Evolutionary conservation across 176 grass and related monocot species (phyloP).

Genomic region (Calamus simplicifolius): DNA sequence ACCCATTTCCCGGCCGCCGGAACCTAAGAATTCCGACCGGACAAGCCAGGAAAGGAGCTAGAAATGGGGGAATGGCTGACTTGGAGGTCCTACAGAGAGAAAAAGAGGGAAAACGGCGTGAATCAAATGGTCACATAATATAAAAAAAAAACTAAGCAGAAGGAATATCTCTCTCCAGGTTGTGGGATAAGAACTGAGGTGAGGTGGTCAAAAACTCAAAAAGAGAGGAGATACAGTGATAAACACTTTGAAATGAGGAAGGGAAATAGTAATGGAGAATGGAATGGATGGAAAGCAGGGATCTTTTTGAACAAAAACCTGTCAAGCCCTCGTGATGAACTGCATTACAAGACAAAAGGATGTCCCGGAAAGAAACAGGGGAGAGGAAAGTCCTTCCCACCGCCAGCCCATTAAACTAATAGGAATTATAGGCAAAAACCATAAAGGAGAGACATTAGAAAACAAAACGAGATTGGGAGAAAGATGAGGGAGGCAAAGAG

Average conservation of each 20-base stretch:
- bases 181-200: neutral
- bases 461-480: conserved; percentile 7
- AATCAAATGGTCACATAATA: neutral
- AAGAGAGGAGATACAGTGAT: neutral
- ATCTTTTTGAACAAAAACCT: conserved; percentile 10
- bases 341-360: conserved; percentile 37
- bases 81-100: neutral
- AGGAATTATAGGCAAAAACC: neutral
- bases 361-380: conserved; percentile 13
- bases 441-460: neutral
- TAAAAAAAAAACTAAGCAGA: neutral
- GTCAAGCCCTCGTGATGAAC: conserved; percentile 25
- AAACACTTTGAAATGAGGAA: neutral
- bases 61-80: neutral
- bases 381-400: neutral
- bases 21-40: neutral
- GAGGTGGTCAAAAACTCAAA: neutral
- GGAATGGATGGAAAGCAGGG: neutral
- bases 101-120: neutral
- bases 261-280: neutral
- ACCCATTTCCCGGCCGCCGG: conserved; percentile 30
- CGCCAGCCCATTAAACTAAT: neutral
- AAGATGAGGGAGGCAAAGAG: conserved; percentile 8
- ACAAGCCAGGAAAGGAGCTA: neutral
- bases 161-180: neutral